A percentile compares a stretch with the other conserved stretches of the same genome.
Evolutionary conservation across 2,329 filamentous ascomycete genomes (phyloP).

Genomic region (Ascochyta lentis): DNA sequence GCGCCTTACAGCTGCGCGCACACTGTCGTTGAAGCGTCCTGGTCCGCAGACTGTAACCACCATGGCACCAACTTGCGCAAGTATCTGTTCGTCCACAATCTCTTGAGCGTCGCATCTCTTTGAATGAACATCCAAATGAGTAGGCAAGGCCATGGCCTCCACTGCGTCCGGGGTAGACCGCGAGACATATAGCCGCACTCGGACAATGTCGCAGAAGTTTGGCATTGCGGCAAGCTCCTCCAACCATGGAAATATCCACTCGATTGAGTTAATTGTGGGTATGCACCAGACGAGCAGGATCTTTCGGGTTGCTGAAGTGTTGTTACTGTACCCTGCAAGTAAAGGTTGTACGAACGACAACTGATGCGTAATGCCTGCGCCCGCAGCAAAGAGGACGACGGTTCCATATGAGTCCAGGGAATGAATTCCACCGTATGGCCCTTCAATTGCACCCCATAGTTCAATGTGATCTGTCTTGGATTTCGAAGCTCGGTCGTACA

Average conservation of each 20-base stretch:
- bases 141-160: conserved; percentile 60
- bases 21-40: conserved; percentile 73
- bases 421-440: conserved; percentile 78
- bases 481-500: conserved; percentile 70
- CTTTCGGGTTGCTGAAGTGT: conserved; percentile 75
- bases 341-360: conserved; percentile 79
- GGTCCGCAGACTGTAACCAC: conserved; percentile 79
- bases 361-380: conserved; percentile 92
- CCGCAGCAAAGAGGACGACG: conserved; percentile 83
- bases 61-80: conserved; percentile 82
- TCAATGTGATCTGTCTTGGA: conserved; percentile 58
- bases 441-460: conserved; percentile 78
- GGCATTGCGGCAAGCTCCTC: conserved; percentile 79
- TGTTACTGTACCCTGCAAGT: conserved; percentile 62
- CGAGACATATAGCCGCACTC: conserved; percentile 85
- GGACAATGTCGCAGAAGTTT: conserved; percentile 77
- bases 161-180: conserved; percentile 76
- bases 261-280: conserved; percentile 79
- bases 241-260: conserved; percentile 91
- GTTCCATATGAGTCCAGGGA: conserved; percentile 89
- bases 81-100: conserved; percentile 76
- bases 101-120: conserved; percentile 80
- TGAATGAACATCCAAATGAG: conserved; percentile 78
- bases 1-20: conserved; percentile 68
- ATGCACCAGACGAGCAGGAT: conserved; percentile 88